phyloP scores from a whole-genome alignment of 2,329 filamentous ascomycete species.

The Trichoderma oligosporum region DNA sequence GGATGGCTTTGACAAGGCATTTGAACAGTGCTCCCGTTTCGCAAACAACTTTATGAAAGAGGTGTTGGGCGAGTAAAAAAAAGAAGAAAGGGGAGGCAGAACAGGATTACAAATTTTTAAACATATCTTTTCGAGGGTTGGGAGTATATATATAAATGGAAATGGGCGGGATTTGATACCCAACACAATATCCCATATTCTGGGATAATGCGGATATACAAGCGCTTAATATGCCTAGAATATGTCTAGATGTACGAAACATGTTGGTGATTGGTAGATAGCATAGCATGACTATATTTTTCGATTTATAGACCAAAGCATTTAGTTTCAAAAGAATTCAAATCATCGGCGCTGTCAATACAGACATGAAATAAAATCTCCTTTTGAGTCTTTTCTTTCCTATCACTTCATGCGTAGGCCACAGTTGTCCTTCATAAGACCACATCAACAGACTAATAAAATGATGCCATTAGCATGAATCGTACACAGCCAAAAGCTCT shows the following conservation, averaged over 20 bases:
- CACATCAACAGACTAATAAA: too few species aligned
- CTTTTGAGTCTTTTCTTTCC: too few species aligned
- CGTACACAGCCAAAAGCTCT: too few species aligned
- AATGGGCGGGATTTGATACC: conserved; percentile 13
- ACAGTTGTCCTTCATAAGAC: too few species aligned
- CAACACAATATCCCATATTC: background rate
- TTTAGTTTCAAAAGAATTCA: background rate
- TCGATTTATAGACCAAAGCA: background rate
- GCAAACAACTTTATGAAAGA: conserved; percentile 70
- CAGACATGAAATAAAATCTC: too few species aligned
- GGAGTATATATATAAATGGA: too few species aligned
- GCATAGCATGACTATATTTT: background rate
- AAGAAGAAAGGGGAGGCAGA: background rate
- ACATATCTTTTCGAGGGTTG: too few species aligned
- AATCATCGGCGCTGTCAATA: too few species aligned
- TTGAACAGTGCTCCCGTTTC: conserved; percentile 76
- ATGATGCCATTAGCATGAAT: too few species aligned
- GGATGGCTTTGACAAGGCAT: conserved; percentile 80
- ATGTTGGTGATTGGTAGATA: background rate
- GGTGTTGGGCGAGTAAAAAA: conserved; percentile 33
- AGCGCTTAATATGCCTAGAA: conserved; percentile 10
- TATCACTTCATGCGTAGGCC: too few species aligned
- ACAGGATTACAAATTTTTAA: background rate
- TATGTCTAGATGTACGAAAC: background rate
- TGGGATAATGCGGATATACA: conserved; percentile 3